Base-by-base conservation (phyloP, 345 rosid species). In the Moricandia moricandioides region DNA sequence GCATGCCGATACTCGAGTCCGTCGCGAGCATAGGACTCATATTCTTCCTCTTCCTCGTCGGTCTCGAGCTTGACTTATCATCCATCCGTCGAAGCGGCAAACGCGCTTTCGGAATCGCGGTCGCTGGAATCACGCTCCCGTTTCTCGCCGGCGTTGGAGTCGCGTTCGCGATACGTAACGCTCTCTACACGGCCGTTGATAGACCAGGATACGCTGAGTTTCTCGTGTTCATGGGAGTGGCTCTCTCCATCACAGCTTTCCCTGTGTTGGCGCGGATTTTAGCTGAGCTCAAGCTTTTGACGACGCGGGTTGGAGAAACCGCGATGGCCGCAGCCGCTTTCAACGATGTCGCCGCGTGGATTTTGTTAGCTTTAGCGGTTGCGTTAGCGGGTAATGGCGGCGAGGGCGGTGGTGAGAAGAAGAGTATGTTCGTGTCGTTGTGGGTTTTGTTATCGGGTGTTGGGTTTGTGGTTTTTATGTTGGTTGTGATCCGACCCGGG, bases 311-410 rank as follows among this genome's bases (percentile, higher is more conserved):
- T 0, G 96, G 98, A 2, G 88, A 88, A 74, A 85, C 85, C 0
- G 98, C 97, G 39, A 91, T 91, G 93, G 89, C 97, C 3, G 92
- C 98, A 0, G 98, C 98, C 16, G 96, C 97, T n/a, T 29, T 93
- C 75, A 93, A 93, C 73, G 97, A 93, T 60, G 86, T 93, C 0
- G 91, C 90, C 1, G 97, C 97, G 0, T 93, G 97, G 97, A 86
- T 93, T 37, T 76, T 91, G 24, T 82, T 91, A 0, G 97, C 98
- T 7, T 70, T 89, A 0, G 98, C 97, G 17, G n/a, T 93, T 1
- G 97, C 97, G n/a, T 78, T 93, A 0, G 91, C 96, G 0, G 96
- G 89, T 0, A 55, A 82, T n/a, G n/a, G n/a, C 18, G 89, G 45
- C 2, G 87, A n/a, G n/a, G n/a, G n/a, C n/a, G n/a, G n/a, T n/a